Evolutionary conservation across 176 grass and related monocot species (phyloP), one percentile per base, ranked within the genome.

Genomic region (Zizania latifolia): DNA sequence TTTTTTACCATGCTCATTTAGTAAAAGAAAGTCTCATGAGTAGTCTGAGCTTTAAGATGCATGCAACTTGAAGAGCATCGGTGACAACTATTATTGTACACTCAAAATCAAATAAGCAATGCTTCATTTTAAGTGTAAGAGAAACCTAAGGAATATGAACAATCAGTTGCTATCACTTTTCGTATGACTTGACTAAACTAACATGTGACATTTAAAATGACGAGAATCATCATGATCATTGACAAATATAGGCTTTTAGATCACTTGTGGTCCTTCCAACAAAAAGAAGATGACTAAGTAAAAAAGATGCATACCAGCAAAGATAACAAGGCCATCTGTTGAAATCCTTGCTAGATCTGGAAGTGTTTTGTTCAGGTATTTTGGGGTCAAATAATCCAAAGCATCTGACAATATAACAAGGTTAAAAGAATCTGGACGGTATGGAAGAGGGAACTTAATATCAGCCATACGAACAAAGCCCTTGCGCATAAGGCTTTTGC

Each of bases 401-500:
- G 95, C 89, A 76, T 99, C 95, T 75, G 91, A 99, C 22, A 99
- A 89, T 4, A 99, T 71, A 75, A 99, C 95, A 82, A 99, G 91
- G 77, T 83, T 91, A 83, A 99, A 99, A 69, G 91, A 99, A 88
- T 99, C 80, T 84, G 84, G 79, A 30, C 86, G 89, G 86, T 99
- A 99, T 24, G 95, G 95, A 84, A 99, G 86, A 75, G 86, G 56
- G 82, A 90, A 99, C 82, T 99, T 99, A 24, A 99, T 89, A 78
- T 99, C 95, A 80, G 72, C 73, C 77, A 88, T 60, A 61, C 95
- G 92, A 28, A 98, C 89, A 82, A 94, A 98, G 37, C 91, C 89
- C 75, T 94, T 98, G 80, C 95, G 91, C 78, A 99, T 89, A 64
- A 99, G 95, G 60, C 84, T 99, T 76, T 92, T 99, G 89, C 95